A percentile compares a stretch with the other conserved stretches of the same genome.
phyloP scores from a whole-genome alignment of 2,329 filamentous ascomycete genomes.

The Cryphonectria carpinicola region DNA sequence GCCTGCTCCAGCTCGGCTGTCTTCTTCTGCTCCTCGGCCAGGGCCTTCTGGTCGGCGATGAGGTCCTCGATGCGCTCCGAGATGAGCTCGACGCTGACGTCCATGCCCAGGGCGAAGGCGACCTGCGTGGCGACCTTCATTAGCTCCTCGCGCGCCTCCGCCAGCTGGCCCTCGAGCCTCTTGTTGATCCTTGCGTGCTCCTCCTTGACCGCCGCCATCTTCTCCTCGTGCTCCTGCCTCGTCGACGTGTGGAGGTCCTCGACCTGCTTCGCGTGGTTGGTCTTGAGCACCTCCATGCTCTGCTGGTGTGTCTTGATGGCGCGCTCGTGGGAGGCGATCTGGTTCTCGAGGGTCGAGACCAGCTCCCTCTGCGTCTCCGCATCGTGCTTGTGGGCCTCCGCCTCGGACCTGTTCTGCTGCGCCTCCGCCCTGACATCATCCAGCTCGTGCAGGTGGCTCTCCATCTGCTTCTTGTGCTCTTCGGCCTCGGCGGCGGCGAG shows the following conservation, averaged over 20 bases:
- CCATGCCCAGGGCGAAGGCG: slow-evolving; percentile 60
- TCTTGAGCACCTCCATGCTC: slow-evolving; percentile 52
- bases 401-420: slow-evolving; percentile 53
- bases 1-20: slow-evolving; percentile 59
- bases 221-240: slow-evolving; percentile 59
- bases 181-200: slow-evolving; percentile 62
- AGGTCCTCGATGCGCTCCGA: slow-evolving; percentile 64
- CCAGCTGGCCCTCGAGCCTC: slow-evolving; percentile 64
- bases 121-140: slow-evolving; percentile 68
- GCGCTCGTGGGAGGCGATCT: slow-evolving; percentile 63
- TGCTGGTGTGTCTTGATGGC: slow-evolving; percentile 60
- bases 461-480: slow-evolving; percentile 41
- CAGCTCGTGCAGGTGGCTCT: slow-evolving; percentile 59
- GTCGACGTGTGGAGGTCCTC: slow-evolving; percentile 51
- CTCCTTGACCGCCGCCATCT: slow-evolving; percentile 60
- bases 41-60: slow-evolving; percentile 61
- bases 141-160: slow-evolving; percentile 68
- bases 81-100: slow-evolving; percentile 71
- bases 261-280: slow-evolving; percentile 49
- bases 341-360: slow-evolving; percentile 57
- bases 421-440: slow-evolving; percentile 66
- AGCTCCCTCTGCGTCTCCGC: slow-evolving; percentile 40
- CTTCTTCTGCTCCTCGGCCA: slow-evolving; percentile 63
- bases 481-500: slow-evolving; percentile 50
- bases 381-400: slow-evolving; percentile 45